Conservation (phyloP, 1,284 basidiomycete genomes). For the Leucoagaricus sp. region DNA sequence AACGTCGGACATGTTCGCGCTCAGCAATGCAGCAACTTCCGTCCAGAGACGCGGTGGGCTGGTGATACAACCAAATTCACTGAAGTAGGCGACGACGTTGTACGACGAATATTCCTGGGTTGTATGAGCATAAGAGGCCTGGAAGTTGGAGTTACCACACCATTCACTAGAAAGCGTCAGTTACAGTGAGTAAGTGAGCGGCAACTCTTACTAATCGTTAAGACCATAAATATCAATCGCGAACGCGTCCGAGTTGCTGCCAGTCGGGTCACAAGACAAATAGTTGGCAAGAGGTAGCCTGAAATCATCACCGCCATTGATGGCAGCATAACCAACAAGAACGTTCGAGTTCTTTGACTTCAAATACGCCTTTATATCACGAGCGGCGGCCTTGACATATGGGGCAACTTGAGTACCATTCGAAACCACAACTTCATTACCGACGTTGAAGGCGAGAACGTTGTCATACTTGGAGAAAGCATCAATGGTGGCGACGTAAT, state of each 20-base stretch:
- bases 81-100: constrained; percentile 87
- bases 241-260: constrained; percentile 53
- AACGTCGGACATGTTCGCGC: constrained; percentile 69
- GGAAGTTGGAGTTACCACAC: constrained; percentile 73
- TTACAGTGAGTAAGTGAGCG: not conserved
- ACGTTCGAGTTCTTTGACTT: constrained; percentile 67
- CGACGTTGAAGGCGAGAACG: constrained; percentile 82
- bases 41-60: constrained; percentile 74
- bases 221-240: constrained; percentile 86
- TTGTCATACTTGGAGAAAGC: constrained; percentile 84
- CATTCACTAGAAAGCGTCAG: constrained; percentile 55
- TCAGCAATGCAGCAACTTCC: constrained; percentile 77
- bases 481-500: constrained; percentile 80
- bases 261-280: constrained; percentile 73
- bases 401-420: constrained; percentile 69
- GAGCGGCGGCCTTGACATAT: constrained; percentile 89
- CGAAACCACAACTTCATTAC: constrained; percentile 82
- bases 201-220: constrained; percentile 66
- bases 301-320: constrained; percentile 73
- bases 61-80: constrained; percentile 84
- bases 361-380: constrained; percentile 88
- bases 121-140: constrained; percentile 53
- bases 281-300: constrained; percentile 76
- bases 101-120: constrained; percentile 62
- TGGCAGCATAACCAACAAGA: constrained; percentile 85